These are phyloP conservation scores for Collariella sp. DNA, from an alignment of 495 filamentous ascomycete genomes.

Conservation along the genomic window DNA sequence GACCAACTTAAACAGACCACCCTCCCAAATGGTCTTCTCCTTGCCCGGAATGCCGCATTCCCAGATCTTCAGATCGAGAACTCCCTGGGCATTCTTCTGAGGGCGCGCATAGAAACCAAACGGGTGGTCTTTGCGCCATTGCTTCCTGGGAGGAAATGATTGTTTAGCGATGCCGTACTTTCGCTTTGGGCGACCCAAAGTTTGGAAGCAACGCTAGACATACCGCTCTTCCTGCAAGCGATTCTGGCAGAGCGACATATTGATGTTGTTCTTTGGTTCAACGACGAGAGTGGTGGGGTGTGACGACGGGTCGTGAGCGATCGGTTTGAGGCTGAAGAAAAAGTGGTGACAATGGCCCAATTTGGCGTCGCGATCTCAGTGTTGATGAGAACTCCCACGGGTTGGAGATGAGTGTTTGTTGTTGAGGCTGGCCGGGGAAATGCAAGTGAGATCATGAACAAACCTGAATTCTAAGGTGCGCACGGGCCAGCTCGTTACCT, in stretches of 20 bases:
- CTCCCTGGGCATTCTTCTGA: conserved; percentile 64
- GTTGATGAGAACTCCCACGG: no score
- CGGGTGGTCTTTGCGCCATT: conserved; percentile 93
- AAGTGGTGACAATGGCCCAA: no score
- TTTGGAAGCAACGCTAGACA: no score
- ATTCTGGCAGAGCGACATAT: conserved; percentile 83
- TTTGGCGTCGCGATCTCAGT: no score
- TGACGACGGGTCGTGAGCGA: no score
- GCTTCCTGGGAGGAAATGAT: conserved; percentile 53
- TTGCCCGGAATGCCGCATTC: conserved; percentile 95
- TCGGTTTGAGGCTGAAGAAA: no score
- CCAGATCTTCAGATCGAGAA: conserved; percentile 90
- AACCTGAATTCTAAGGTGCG: background rate
- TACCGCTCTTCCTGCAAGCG: conserved; percentile 89
- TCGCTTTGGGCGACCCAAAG: no score
- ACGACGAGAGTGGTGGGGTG: no score
- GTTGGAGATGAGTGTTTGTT: no score
- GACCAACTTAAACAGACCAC: conserved; percentile 87
- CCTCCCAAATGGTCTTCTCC: conserved; percentile 93
- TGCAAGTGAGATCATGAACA: no score
- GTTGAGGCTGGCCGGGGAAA: no score
- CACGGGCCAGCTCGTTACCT: background rate
- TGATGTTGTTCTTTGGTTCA: background rate
- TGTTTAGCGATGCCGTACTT: conserved; percentile 12
- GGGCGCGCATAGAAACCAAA: conserved; percentile 97